These are phyloP conservation scores for Thymus mandschuricus DNA, from an alignment of 257 asterid genomes.

Conservation along the genomic window DNA sequence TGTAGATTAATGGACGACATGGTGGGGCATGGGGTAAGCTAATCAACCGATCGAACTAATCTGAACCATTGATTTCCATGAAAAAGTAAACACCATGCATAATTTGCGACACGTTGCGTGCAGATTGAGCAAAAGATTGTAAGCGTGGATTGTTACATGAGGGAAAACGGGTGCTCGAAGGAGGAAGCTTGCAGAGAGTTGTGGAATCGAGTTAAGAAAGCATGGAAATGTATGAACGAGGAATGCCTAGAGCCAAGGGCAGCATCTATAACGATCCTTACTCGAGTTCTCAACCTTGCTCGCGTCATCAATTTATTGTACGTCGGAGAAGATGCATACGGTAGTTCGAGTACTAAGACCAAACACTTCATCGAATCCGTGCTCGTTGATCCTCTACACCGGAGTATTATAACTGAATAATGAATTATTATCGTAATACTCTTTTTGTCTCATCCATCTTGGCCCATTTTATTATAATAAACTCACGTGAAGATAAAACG, in stretches of 20 bases:
- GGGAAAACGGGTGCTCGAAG: slow-evolving; percentile 21
- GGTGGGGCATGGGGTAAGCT: slow-evolving; percentile 26
- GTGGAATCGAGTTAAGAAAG: slow-evolving; percentile 17
- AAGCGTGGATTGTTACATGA: slow-evolving; percentile 40
- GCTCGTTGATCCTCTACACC: slow-evolving; percentile 16
- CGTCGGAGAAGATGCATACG: slow-evolving; percentile 33
- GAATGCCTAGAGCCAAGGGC: slow-evolving; percentile 25
- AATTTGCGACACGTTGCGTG: background rate
- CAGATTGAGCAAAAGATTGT: slow-evolving; percentile 32
- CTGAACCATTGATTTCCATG: no score
- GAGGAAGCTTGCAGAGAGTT: slow-evolving; percentile 26
- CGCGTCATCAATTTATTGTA: slow-evolving; percentile 31
- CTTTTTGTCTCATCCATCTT: no score
- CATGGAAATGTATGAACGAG: slow-evolving; percentile 42
- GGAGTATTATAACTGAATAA: no score
- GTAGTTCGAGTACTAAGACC: slow-evolving; percentile 15
- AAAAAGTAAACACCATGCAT: no score
- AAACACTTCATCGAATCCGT: background rate
- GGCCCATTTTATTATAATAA: no score
- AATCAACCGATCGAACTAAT: no score
- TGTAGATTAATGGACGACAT: slow-evolving; percentile 18
- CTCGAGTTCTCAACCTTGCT: slow-evolving; percentile 23
- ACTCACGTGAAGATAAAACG: no score
- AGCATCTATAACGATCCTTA: slow-evolving; percentile 19
- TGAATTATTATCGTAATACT: no score